Evolutionary conservation across 2,329 filamentous ascomycete genomes (phyloP).

Genomic region (Cryphonectria naterciae): DNA sequence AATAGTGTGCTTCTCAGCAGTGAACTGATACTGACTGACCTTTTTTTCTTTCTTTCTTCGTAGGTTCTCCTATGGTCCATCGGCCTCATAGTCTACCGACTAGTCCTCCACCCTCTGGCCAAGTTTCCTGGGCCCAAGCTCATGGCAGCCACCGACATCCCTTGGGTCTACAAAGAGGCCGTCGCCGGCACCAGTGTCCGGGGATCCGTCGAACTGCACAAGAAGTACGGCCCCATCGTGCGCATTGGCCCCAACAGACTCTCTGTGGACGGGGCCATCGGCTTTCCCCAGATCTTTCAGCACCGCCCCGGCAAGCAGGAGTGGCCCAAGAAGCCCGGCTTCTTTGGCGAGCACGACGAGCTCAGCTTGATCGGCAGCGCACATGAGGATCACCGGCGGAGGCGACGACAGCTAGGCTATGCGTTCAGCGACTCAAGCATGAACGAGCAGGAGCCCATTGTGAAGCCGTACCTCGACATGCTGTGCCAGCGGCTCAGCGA

Average conservation of each 20-base stretch:
- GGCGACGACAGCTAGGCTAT: conserved; percentile 15
- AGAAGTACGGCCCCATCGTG: conserved; percentile 25
- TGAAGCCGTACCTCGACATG: conserved; percentile 16
- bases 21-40: neutral
- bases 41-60: neutral
- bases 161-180: neutral
- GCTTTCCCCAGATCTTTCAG: conserved; percentile 21
- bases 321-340: conserved; percentile 11
- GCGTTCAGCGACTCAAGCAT: conserved; percentile 25
- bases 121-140: conserved; percentile 23
- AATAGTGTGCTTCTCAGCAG: neutral
- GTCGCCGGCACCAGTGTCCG: neutral
- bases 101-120: conserved; percentile 18
- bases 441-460: conserved; percentile 24
- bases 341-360: neutral
- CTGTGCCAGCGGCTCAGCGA: conserved; percentile 5
- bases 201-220: neutral
- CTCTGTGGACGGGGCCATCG: conserved; percentile 19
- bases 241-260: conserved; percentile 15
- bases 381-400: conserved; percentile 15
- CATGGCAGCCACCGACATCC: conserved; percentile 11
- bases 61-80: conserved; percentile 10
- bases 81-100: conserved; percentile 15
- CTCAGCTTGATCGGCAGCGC: neutral
- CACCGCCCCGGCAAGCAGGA: conserved; percentile 18